Evolutionary conservation across 768 basidiomycete species (phyloP), one percentile per base, ranked within the genome.

Genomic region (Astraeus odoratus): DNA sequence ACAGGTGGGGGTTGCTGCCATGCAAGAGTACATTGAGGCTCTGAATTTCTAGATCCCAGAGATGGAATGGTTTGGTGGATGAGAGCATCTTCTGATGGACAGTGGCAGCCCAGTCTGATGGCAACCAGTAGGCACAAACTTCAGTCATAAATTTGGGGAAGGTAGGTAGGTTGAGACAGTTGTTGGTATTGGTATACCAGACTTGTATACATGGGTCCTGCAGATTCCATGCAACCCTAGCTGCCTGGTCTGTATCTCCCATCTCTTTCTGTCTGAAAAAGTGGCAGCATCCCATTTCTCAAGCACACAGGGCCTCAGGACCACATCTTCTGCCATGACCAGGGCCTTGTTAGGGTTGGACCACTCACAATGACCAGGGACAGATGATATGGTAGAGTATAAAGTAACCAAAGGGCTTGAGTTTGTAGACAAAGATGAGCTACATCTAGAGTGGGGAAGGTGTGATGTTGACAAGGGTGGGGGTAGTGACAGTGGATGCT

Each of bases 1-100:
- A 15, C 1, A 58, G 44, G 33, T 55, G 49, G 1, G 48, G 52
- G 2, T 42, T 8, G 0, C 47, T 54, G 5, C 38, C 47, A 1
- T 22, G 23, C 1, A 58, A 45, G 1, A 62, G 38, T 8, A 38
- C 25, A 36, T 63, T 63, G 1, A 42, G 24, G 7, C 30, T 44
- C 2, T 49, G 44, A 3, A 54, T 8, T 5, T 52, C 42, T 4
- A 42, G 26, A 0, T 46, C 47, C 46, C 42, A 63, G 13, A 51
- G 47, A 8, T 26, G 12, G 27, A 55, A 55, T 4, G 42, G 30
- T 7, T 27, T 16, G 8, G 15, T 15, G 8, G 40, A 39, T 0
- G 26, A 8, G 29, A 54, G 54, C 27, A 54, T 44, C 1, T 33
- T 42, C 3, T 37, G 31, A 0, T 44, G 13, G 1, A 44, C n/a